Evolutionary conservation across 208 protist genomes (phyloP), one percentile per base, ranked within the genome.

Genomic region (Trypanosoma mega): DNA sequence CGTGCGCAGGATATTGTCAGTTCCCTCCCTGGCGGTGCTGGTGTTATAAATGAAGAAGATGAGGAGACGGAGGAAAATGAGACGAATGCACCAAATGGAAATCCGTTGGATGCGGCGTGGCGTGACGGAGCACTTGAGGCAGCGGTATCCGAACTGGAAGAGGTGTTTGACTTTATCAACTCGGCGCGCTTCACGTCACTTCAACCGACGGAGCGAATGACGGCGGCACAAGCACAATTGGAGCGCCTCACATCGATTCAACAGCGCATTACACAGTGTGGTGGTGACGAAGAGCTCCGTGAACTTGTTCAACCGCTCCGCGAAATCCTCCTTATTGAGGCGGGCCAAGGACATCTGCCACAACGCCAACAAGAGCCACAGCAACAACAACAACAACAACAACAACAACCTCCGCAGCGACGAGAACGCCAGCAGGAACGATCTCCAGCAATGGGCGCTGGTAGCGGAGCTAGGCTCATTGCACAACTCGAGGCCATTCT

Each of bases 281-380:
- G 64, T 43, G 34, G 55, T 24, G 23, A 41, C 24, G 20, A 56
- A 36, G 21, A 62, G 46, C 41, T 85, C 24, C 68, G 24, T 1
- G 78, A 87, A 45, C 65, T 88, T 14, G 72, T 92, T 60, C 36
- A 53, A 3, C 78, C 78, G 0, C 68, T 92, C 29, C 72, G 82
- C 50, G 63, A 74, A 8, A 70, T 88, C 7, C 54, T 92, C 8
- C 63, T 24, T 55, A 23, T 12, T 14, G 63, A 54, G 41, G 27
- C 48, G 8, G 27, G 18, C 20, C 33, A 44, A 7, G 59, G 49
- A n/a, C 55, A 11, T 5, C 37, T 71, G 24, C 65, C 70, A 0
- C 16, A n/a, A 8, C 41, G 71, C 7, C 14, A 31, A 33, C 16
- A 30, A 29, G 50, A 8, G 20, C 56, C n/a, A n/a, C n/a, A n/a